These are phyloP conservation scores for Chiua sp. DNA, from an alignment of 1,284 basidiomycete genomes.

Conservation along the genomic window DNA sequence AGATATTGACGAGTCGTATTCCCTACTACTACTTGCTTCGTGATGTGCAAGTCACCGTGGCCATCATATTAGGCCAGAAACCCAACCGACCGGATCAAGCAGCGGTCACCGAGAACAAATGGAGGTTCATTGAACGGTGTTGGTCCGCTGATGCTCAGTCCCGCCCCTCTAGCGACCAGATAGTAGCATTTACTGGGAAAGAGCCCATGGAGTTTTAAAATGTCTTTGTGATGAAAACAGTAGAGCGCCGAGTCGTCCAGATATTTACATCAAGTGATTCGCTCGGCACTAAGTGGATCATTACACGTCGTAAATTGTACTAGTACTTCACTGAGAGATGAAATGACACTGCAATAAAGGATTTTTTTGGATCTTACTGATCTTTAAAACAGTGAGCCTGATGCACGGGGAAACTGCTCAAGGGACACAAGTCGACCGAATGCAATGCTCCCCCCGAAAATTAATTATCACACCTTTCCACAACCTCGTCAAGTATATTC, in stretches of 20 bases:
- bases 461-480: no score
- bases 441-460: no score
- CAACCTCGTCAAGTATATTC: constrained; percentile 14
- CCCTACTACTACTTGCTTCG: no score
- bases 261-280: no score
- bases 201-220: not conserved
- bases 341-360: constrained; percentile 1
- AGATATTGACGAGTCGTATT: no score
- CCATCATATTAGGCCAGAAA: not conserved
- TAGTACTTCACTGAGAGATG: constrained; percentile 3
- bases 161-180: no score
- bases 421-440: no score
- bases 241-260: no score
- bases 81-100: not conserved
- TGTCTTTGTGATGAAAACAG: no score
- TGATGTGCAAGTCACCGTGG: not conserved
- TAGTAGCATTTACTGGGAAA: not conserved
- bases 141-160: not conserved
- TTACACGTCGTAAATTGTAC: constrained; percentile 13
- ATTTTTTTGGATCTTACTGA: not conserved
- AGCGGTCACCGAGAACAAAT: not conserved
- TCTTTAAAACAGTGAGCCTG: not conserved
- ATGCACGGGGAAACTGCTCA: no score
- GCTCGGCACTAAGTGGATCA: no score
- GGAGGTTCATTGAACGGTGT: not conserved